These are phyloP conservation scores for Phalaenopsis aphrodite DNA, from an alignment of 106 monocot genomes.

Conservation along the genomic window DNA sequence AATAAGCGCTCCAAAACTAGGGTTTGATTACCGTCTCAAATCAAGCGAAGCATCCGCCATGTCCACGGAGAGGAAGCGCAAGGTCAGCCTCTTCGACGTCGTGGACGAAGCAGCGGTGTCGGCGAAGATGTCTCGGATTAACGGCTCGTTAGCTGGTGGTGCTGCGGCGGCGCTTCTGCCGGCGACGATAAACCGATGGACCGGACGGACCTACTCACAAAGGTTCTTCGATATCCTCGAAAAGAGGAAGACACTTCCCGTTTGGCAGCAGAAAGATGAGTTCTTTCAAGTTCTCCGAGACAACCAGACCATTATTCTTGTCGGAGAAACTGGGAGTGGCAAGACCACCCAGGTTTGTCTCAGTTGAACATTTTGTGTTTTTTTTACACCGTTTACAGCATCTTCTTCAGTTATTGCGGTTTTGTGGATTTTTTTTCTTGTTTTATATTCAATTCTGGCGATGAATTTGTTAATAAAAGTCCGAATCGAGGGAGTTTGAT, in stretches of 20 bases:
- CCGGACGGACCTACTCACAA: conserved; percentile 48
- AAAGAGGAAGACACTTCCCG: conserved; percentile 76
- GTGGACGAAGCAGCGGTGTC: conserved; percentile 69
- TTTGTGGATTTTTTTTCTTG: neutral
- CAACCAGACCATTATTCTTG: conserved; percentile 57
- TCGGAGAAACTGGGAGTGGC: conserved; percentile 72
- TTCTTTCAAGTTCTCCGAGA: conserved; percentile 47
- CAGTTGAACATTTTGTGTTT: neutral
- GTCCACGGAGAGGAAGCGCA: conserved; percentile 75
- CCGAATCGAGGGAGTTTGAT: neutral
- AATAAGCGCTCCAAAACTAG: neutral
- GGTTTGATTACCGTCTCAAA: neutral
- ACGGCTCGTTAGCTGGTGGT: conserved; percentile 23
- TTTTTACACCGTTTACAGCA: neutral
- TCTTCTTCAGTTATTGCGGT: neutral
- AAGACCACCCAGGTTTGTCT: conserved; percentile 64
- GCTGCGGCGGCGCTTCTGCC: neutral
- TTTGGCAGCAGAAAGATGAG: conserved; percentile 93
- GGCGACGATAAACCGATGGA: conserved; percentile 53
- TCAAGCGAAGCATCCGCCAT: conserved; percentile 18
- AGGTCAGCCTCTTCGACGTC: conserved; percentile 96
- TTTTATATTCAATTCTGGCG: neutral
- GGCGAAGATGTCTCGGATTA: conserved; percentile 47
- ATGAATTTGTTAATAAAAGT: neutral
- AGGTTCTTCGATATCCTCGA: conserved; percentile 84